Evolutionary conservation across 2,329 filamentous ascomycete species (phyloP), one percentile per base, ranked within the genome.

Genomic region (Monilinia aucupariae): DNA sequence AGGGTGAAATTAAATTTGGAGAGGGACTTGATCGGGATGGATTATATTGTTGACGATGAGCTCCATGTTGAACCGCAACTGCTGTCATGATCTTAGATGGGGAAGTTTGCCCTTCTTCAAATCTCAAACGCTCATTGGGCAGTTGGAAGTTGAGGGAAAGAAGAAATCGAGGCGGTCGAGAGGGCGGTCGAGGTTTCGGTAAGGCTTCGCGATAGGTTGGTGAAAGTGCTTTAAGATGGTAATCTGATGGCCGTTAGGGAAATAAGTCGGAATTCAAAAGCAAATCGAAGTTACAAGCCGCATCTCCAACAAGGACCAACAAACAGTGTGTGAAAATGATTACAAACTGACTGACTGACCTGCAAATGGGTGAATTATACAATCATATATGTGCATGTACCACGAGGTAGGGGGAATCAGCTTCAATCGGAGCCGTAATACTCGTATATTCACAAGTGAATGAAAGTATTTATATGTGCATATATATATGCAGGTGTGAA

Each of bases 11-110:
- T 34, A 51, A 37, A 43, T 69, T 71, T 5, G 71, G 68, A 39
- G 71, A 68, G 54, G 69, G 70, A 61, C 67, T 61, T 17, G 72
- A 71, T 59, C 71, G 69, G 66, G 69, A 67, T 25, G 67, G 66
- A 51, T 67, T 70, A 54, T 71, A 70, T 64, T 70, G 72, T 61
- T 69, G 71, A 56, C 67, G 67, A 53, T 67, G 68, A 63, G 69
- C 59, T 47, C 68, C 70, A 49, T 62, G 53, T 59, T 72, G 72
- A 58, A 71, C 69, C 59, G 70, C 71, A 43, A 74, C 71, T 51
- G 73, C 73, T 41, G 73, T 74, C 73, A 74, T 74, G n/a, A 61
- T 71, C 64, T 68, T 54, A 51, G 51, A 34, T 56, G 61, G 51
- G 67, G 66, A 64, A 69, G 66, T 61, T 48, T 56, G 55, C 56